Evolutionary conservation across 495 filamentous ascomycete genomes (phyloP), one percentile per base, ranked within the genome.

Genomic region (Pseudotulostoma volvatum): DNA sequence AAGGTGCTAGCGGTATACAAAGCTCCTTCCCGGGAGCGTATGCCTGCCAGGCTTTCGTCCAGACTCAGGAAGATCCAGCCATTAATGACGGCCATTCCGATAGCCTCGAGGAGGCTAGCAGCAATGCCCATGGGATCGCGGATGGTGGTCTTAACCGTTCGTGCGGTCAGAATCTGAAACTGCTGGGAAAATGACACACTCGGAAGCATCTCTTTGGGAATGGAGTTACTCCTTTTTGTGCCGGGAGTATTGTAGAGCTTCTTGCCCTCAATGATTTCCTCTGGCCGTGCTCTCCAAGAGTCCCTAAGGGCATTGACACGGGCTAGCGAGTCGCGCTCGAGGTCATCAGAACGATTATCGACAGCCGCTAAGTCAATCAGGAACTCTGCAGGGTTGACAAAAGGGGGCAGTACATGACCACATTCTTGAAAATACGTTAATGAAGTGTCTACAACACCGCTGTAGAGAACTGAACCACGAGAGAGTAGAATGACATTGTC

Each of bases 321-420:
- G 4, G 52, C 47, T 19, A 61, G 57, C 3, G 75, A 79, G 17
- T 57, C 60, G 21, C 60, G 56, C 50, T 85, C 77, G 16, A 72
- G 56, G 37, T 74, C 74, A 3, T 67, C 57, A 2, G 66, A 70
- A 1, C 80, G 66, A 47, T 71, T 79, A 49, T 84, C 80, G 39
- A 81, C 57, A 1, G 79, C 76, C 4, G 78, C 74, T 38, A 79
- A 56, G 43, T 85, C 79, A 23, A 85, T 76, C 25, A 83, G 42
- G 48, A 72, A 79, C 46, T 84, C 80, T 0, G 80, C 79, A 0
- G 80, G 80, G 44, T 84, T 84, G 34, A 79, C 74, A 44, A 81
- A 81, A 4, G 67, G 53, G 16, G 76, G 79, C 11, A 83, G 52
- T 15, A 64, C 46, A 42, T 74, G 61, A 0, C 74, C 77, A 11